A percentile compares a stretch with the other conserved stretches of the same genome.
Evolutionary conservation across 2,329 filamentous ascomycete genomes (phyloP).

Genomic region (Phaeosphaeriaceae sp.): DNA sequence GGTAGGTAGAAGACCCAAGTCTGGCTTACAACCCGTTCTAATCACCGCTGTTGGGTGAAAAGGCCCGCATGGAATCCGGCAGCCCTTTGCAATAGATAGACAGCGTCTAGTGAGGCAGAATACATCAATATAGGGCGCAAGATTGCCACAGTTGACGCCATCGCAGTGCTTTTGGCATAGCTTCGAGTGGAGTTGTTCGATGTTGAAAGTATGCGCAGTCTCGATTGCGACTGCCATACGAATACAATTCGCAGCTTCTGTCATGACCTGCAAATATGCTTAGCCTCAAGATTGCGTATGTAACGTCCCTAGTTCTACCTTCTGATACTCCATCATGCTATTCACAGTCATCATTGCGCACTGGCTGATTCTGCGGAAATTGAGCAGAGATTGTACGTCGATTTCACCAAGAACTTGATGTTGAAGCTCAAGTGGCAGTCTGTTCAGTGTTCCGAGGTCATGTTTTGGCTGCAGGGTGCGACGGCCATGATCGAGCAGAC

Average conservation of each 20-base stretch:
- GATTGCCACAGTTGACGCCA: background rate
- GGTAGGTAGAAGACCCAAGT: too few species aligned
- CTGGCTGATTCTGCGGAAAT: conserved; percentile 1
- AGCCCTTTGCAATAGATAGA: background rate
- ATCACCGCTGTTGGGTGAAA: background rate
- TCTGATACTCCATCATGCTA: background rate
- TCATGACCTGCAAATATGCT: background rate
- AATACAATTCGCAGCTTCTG: background rate
- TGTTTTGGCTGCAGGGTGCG: background rate
- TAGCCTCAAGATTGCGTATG: background rate
- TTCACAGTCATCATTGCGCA: background rate
- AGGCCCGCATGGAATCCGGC: background rate
- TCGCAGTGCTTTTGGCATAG: background rate
- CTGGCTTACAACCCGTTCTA: background rate
- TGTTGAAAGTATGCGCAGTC: background rate
- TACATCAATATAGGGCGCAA: conserved; percentile 3
- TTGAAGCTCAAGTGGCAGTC: background rate
- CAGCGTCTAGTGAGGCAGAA: background rate
- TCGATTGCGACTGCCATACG: background rate
- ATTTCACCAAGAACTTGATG: conserved; percentile 1
- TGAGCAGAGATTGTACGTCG: conserved; percentile 1
- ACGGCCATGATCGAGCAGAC: background rate
- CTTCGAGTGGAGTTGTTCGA: background rate
- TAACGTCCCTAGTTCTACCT: background rate
- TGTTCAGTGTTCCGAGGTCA: background rate